Conservation (phyloP, 768 basidiomycete species). For the Russula earlei region DNA sequence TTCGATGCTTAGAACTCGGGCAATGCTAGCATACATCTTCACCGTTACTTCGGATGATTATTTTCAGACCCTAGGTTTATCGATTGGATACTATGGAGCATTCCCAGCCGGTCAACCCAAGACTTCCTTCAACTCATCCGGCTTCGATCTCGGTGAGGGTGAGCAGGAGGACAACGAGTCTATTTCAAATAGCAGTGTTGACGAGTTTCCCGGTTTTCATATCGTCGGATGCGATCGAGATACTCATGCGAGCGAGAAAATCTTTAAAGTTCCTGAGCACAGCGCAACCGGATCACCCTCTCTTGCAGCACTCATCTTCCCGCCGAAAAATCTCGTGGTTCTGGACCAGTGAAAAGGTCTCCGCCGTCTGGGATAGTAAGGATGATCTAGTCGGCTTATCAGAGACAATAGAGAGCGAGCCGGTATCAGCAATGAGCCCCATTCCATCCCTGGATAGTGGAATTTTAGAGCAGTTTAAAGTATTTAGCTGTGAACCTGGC, state of each 20-base stretch:
- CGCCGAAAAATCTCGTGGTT: conserved; percentile 42
- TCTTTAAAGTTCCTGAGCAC: conserved; percentile 56
- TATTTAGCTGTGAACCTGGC: conserved; percentile 66
- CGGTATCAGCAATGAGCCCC: neutral
- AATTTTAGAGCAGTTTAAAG: conserved; percentile 30
- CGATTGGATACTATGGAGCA: conserved; percentile 41
- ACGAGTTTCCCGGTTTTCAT: conserved; percentile 59
- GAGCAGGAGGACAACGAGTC: conserved; percentile 29
- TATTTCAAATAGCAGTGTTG: conserved; percentile 27
- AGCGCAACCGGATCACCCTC: conserved; percentile 55
- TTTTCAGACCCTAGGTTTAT: conserved; percentile 44
- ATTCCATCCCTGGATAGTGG: neutral
- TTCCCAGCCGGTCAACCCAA: conserved; percentile 5
- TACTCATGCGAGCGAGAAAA: conserved; percentile 55
- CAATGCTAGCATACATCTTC: conserved; percentile 59
- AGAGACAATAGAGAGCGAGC: neutral
- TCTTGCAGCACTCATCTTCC: conserved; percentile 30
- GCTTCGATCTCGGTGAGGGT: conserved; percentile 32
- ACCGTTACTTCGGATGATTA: conserved; percentile 55
- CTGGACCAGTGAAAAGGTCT: conserved; percentile 50
- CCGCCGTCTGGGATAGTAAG: conserved; percentile 33
- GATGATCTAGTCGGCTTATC: neutral
- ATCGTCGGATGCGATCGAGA: conserved; percentile 37
- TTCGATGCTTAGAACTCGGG: conserved; percentile 39
- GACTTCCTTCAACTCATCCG: neutral